Evolutionary conservation across 2,329 filamentous ascomycete genomes (phyloP), one percentile per base, ranked within the genome.

Genomic region (Talaromyces verruculosus): DNA sequence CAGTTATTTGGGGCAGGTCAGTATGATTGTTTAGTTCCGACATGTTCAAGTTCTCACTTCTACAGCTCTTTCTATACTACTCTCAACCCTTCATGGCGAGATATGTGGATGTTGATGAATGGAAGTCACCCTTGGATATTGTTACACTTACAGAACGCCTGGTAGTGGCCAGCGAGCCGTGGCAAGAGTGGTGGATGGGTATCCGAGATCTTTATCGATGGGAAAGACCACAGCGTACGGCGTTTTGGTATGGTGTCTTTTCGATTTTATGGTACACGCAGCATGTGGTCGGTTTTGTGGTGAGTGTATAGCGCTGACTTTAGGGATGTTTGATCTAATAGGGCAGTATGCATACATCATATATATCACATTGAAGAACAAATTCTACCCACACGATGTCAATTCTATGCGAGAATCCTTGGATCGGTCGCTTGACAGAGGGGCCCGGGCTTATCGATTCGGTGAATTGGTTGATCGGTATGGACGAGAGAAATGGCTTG

Each of bases 181-280:
- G 77, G 77, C 78, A 81, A 66, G 67, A 74, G 25, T 80, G 76
- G 71, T 69, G 76, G n/a, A 69, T 78, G 65, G 68, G 73, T 13
- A 57, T 80, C 19, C 74, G 77, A 19, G 66, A 73, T 4, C 68
- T 80, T 17, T 81, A 79, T 65, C 74, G 76, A 11, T 81, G 79
- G 79, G 73, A 79, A 59, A 67, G 77, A 51, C 77, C 76, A 5
- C 65, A 61, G 22, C 70, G 68, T n/a, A 80, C 79, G 3, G 70
- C 63, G 4, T 73, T 69, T 64, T 81, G 77, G 79, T 69, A 79
- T 25, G 69, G 67, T 1, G 64, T 79, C 3, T 80, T 75, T 69
- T 43, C 72, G 1, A 45, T 76, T 19, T 63, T 80, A 13, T 81
- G 76, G 78, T 74, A 79, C 25, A 72, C 71, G 19, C 71, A 78